Conservation (phyloP, 108 stramenopile species). For the Pseudonitzschia delicatissima region DNA sequence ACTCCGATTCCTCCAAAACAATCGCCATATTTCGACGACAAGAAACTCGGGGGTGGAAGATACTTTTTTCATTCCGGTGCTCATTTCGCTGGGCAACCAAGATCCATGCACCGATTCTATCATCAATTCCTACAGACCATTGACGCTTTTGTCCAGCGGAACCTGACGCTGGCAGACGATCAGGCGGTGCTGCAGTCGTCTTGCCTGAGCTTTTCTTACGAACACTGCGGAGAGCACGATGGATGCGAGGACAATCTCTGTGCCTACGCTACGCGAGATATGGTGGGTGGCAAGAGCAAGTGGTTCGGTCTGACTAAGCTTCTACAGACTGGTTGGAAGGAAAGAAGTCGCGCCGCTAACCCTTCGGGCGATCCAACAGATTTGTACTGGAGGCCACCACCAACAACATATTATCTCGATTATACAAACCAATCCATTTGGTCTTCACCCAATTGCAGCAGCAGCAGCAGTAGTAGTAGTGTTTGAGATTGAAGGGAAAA, state of each 20-base stretch:
- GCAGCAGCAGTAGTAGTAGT: no score
- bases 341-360: background rate
- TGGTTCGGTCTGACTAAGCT: background rate
- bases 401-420: no score
- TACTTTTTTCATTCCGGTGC: slow-evolving; percentile 55
- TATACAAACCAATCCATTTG: no score
- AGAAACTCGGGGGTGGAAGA: slow-evolving; percentile 18
- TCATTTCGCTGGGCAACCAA: slow-evolving; percentile 27
- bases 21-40: slow-evolving; percentile 39
- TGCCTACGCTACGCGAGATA: background rate
- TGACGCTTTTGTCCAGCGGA: slow-evolving; percentile 32
- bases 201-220: slow-evolving; percentile 31
- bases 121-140: slow-evolving; percentile 36
- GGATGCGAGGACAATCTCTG: background rate
- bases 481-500: no score
- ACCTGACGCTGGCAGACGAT: slow-evolving; percentile 56
- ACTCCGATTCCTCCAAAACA: slow-evolving; percentile 26
- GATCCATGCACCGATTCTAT: slow-evolving; percentile 39
- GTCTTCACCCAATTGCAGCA: no score
- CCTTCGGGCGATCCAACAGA: background rate
- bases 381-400: background rate
- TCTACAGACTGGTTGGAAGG: background rate
- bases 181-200: slow-evolving; percentile 44
- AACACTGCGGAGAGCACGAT: background rate
- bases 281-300: background rate